Base-by-base conservation (phyloP, 2,329 filamentous ascomycete genomes). In the Albifimbria verrucaria region DNA sequence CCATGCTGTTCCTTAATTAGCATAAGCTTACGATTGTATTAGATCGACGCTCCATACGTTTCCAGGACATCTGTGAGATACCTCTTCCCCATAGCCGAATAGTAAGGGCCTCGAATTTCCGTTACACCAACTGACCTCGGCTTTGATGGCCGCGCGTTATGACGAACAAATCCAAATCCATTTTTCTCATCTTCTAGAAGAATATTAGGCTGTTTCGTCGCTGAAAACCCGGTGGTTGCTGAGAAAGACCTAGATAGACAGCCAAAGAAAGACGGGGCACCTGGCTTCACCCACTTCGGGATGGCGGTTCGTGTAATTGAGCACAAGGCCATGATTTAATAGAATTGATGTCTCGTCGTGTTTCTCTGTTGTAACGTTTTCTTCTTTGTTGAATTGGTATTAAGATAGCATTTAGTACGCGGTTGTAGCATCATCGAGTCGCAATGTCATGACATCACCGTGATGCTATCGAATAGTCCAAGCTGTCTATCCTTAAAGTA, bases 91-190 rank as follows among this genome's bases (percentile, higher is more conserved):
- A 81, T 80, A 3, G 70, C 77, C 0, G 77, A 76, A 61, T 82
- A 82, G 61, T 81, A 82, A 7, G 78, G 79, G 0, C 79, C 79
- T 26, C 78, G 70, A 52, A 82, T 82, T 62, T 82, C 79, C 1
- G 79, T 82, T 6, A 81, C 77, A 4, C 74, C 77, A 36, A 68
- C 72, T 5, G 62, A 71, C 24, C 79, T 68, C 3, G 78, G 79
- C 62, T 82, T 82, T 4, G 68, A 63, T 1, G 76, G 72, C 15
- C 72, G 64, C 0, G 70, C 69, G 50, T 81, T 82, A 24, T 78
- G 78, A 3, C 75, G 71, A 26, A 73, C 70, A 59, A 81, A 81
- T 5, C 32, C 11, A n/a, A 39, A 6, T 6, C 32, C 4, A 59
- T 75, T 68, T 6, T 54, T 23, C 9, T 74, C 62, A 55, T 81